Base-by-base conservation (phyloP, 2,329 filamentous ascomycete species). In the Aspergillaceae sp. region DNA sequence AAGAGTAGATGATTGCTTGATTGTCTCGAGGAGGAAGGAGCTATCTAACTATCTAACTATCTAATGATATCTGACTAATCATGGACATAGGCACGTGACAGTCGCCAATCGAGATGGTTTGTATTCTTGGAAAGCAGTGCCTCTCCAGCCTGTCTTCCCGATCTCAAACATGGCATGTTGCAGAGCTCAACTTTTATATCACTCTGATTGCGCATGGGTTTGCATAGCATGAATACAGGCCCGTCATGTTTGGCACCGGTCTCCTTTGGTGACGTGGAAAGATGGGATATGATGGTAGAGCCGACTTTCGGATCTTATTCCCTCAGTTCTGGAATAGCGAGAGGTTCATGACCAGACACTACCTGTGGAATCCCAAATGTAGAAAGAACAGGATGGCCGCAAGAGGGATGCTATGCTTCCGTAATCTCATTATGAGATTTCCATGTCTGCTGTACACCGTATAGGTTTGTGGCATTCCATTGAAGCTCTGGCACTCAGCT, bases 101-200 rank as follows among this genome's bases (percentile, higher is more conserved):
- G 30, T 41, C n/a, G 10, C 5, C 10, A 40, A 45, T n/a, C 45
- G 45, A 44, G 46, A 48, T 43, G 29, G 51, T 49, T 34, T 35
- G 46, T 40, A 34, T 41, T 26, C 11, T 38, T 2, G n/a, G 19
- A 38, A 11, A 26, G 5, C 36, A 38, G 7, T 4, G n/a, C 36
- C 36, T 38, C 7, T 38, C n/a, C 19, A 38, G 36, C 36, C 36
- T 38, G 19, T 38, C 4, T 38, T 38, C 11, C 36, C 36, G 19
- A 19, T 38, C 11, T 38, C 19, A 38, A 27, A 19, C 4, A 7
- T 38, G 36, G 36, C 36, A 38, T 38, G 19, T 38, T 38, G 36
- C 36, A 38, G 36, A 38, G 36, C 36, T 27, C n/a, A 27, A 26
- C 7, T 11, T 27, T 38, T 38, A 27, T 9, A 11, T 11, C 36